Evolutionary conservation across 1,284 basidiomycete species (phyloP).

Genomic region (Irpex sp.): DNA sequence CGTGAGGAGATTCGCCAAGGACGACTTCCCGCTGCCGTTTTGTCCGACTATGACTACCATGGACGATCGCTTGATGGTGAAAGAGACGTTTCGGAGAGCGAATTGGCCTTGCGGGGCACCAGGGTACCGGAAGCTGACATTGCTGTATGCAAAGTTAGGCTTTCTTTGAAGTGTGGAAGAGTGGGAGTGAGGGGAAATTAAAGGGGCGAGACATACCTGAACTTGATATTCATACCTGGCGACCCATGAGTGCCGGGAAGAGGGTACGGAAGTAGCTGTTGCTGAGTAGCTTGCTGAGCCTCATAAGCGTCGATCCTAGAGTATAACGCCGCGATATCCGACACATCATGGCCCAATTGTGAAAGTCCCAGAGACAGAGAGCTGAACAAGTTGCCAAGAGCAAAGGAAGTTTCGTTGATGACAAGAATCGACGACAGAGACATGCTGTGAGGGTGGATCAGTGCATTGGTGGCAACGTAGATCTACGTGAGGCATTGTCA

Average conservation of each 20-base stretch:
- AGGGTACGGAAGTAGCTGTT: background rate
- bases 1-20: constrained; percentile 42
- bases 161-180: background rate
- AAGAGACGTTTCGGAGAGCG: constrained; percentile 33
- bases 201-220: constrained; percentile 27
- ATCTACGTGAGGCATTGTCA: background rate
- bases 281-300: background rate
- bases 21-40: constrained; percentile 49
- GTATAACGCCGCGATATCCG: constrained; percentile 2
- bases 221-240: constrained; percentile 34
- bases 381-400: background rate
- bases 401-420: constrained; percentile 6
- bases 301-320: constrained; percentile 4
- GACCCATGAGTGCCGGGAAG: background rate
- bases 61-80: constrained; percentile 29
- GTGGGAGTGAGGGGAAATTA: background rate
- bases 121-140: constrained; percentile 37
- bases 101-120: constrained; percentile 8
- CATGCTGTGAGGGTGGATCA: background rate
- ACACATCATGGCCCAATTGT: constrained; percentile 2
- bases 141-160: constrained; percentile 19
- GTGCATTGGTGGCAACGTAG: constrained; percentile 3
- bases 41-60: constrained; percentile 18
- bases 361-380: background rate
- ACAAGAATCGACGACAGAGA: constrained; percentile 4